A percentile compares a stretch with the other conserved stretches of the same genome.
Conservation (phyloP, 2,329 filamentous ascomycete species). For the Fusarium xyrophilum region DNA sequence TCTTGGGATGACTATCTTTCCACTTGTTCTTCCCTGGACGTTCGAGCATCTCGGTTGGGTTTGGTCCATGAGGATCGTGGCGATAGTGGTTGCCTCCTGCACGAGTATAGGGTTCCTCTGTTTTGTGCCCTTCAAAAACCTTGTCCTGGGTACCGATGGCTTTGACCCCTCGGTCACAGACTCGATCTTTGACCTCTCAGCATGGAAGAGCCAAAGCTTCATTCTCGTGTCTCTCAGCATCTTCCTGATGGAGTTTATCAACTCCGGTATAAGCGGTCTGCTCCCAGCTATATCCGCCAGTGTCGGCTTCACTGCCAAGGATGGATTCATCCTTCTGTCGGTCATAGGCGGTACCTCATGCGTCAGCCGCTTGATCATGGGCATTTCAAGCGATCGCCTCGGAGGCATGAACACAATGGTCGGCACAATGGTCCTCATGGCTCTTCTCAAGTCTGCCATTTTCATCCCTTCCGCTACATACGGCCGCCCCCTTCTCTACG, state of each 20-base stretch:
- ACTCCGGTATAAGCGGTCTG: slow-evolving; percentile 53
- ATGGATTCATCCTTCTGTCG: slow-evolving; percentile 52
- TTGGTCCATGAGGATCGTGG: slow-evolving; percentile 45
- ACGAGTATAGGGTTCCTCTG: slow-evolving; percentile 42
- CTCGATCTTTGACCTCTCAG: slow-evolving; percentile 44
- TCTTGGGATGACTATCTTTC: slow-evolving; percentile 43
- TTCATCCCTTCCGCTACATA: slow-evolving; percentile 51
- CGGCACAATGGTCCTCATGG: slow-evolving; percentile 37
- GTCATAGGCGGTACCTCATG: slow-evolving; percentile 52
- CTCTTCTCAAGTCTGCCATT: slow-evolving; percentile 48
- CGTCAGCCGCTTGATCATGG: slow-evolving; percentile 51
- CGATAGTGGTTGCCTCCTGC: slow-evolving; percentile 33
- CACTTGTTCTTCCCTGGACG: slow-evolving; percentile 41
- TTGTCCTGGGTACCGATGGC: not conserved
- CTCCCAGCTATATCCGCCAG: slow-evolving; percentile 52
- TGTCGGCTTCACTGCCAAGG: slow-evolving; percentile 41
- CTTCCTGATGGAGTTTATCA: slow-evolving; percentile 55
- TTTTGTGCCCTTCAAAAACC: slow-evolving; percentile 43
- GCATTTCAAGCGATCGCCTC: slow-evolving; percentile 49
- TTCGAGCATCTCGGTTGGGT: slow-evolving; percentile 41
- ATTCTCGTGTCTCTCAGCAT: slow-evolving; percentile 48
- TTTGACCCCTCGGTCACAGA: not conserved
- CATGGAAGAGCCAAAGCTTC: slow-evolving; percentile 49
- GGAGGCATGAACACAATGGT: slow-evolving; percentile 51
- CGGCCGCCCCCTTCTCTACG: slow-evolving; percentile 49